A percentile compares a stretch with the other conserved stretches of the same genome.
These are phyloP conservation scores for Hibiscus mutabilis DNA, from an alignment of 345 rosid species.

Conservation along the genomic window DNA sequence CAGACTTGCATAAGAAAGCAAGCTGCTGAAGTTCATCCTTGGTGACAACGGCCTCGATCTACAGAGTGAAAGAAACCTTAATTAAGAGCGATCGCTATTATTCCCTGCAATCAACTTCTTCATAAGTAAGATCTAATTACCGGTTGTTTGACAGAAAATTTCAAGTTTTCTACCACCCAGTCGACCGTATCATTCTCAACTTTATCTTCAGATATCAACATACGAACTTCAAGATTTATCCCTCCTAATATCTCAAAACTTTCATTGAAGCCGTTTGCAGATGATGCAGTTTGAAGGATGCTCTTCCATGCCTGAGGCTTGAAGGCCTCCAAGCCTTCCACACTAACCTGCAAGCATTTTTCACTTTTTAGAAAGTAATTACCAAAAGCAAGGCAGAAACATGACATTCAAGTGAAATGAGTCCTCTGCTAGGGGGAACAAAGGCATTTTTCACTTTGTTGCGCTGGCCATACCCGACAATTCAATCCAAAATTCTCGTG, in stretches of 20 bases:
- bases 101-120: not conserved
- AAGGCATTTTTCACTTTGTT: no score
- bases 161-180: constrained; percentile 80
- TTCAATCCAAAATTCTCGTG: not conserved
- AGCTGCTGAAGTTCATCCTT: constrained; percentile 88
- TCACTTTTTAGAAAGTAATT: not conserved
- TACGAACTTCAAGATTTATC: constrained; percentile 58
- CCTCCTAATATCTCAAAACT: constrained; percentile 48
- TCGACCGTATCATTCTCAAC: constrained; percentile 43
- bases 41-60: constrained; percentile 87
- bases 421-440: not conserved
- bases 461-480: not conserved
- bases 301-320: constrained; percentile 58
- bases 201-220: constrained; percentile 52
- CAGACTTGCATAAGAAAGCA: constrained; percentile 69
- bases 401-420: constrained; percentile 1
- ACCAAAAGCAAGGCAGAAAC: constrained; percentile 6
- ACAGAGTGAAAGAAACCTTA: constrained; percentile 8
- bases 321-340: constrained; percentile 74
- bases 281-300: constrained; percentile 17
- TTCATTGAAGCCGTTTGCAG: constrained; percentile 55
- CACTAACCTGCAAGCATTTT: constrained; percentile 49
- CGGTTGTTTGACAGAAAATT: constrained; percentile 87
- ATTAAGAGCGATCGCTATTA: constrained; percentile 10
- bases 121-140: constrained; percentile 38